Evolutionary conservation across 2,329 filamentous ascomycete species (phyloP), one percentile per base, ranked within the genome.

Genomic region (Cercospora zeina): DNA sequence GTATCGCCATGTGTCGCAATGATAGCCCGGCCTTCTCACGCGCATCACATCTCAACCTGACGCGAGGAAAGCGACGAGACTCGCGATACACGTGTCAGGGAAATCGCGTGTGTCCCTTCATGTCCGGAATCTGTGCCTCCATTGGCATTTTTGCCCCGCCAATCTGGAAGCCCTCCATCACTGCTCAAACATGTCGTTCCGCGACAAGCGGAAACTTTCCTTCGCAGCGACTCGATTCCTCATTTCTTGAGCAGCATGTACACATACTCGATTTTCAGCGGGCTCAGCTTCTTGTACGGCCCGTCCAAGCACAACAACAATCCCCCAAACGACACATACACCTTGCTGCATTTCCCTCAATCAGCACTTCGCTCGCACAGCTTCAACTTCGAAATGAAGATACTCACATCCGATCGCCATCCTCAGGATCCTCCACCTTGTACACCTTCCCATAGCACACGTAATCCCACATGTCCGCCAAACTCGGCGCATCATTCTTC

Each of bases 231-330:
- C 2, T 11, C 19, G n/a, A 10, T 11, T 49, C 19, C 36, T 67
- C 69, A 93, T 87, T 96, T 96, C 86, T 97, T 99, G 70, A 96
- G 82, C 64, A 97, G 83, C 64, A 99, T 84, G 76, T 99, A 99
- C 67, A 96, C 87, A 74, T 96, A 89, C 76, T 99, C 95, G 72
- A 97, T 93, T 71, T 92, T 87, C 73, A 99, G 79, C 30, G 92
- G 89, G 34, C 90, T 96, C 66, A 99, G 85, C 81, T 96, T 97
- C 83, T 95, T 96, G 77, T 96, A 95, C 2, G 95, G 95, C 5
- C 96, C 95, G 72, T 96, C 90, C 60, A 99, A 83, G 71, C 89
- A 91, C 79, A 97, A 88, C 71, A 99, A 79, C 67, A 99, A 81
- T 7, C 95, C 95, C 53, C 95, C 95, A 72, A 97, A 99, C 1